Conservation (phyloP, 2,329 filamentous ascomycete species). For the Emericellopsis atlantica region DNA sequence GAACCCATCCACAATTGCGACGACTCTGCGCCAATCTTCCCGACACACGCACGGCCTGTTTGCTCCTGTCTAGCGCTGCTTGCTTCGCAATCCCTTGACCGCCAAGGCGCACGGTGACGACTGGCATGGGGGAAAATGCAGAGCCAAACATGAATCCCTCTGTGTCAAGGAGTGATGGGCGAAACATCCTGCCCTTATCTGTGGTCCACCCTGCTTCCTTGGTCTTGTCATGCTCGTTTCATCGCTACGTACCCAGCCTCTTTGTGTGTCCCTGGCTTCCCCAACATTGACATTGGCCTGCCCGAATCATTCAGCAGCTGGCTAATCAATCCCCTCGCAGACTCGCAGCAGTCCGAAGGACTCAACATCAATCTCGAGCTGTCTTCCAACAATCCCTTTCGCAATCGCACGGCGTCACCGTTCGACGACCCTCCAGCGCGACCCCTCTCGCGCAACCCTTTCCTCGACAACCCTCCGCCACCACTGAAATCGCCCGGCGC, state of each 20-base stretch:
- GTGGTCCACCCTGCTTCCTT: slow-evolving; percentile 1
- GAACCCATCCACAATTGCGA: not conserved
- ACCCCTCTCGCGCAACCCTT: slow-evolving; percentile 63
- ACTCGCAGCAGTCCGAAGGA: slow-evolving; percentile 15
- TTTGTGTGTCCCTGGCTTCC: not conserved
- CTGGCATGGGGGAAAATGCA: too few species aligned
- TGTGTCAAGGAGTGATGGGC: too few species aligned
- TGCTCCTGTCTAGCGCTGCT: not conserved
- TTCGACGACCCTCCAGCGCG: slow-evolving; percentile 47
- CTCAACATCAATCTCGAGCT: slow-evolving; percentile 46
- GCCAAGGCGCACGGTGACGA: too few species aligned
- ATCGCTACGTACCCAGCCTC: not conserved
- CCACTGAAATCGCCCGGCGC: slow-evolving; percentile 28
- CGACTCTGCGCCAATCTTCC: too few species aligned
- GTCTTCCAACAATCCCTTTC: slow-evolving; percentile 72
- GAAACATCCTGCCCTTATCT: too few species aligned
- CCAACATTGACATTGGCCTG: slow-evolving; percentile 5
- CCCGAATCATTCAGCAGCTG: slow-evolving; percentile 5
- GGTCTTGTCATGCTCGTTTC: slow-evolving; percentile 4
- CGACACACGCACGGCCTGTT: not conserved
- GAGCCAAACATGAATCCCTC: too few species aligned
- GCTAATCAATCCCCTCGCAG: not conserved
- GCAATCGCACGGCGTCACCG: slow-evolving; percentile 53
- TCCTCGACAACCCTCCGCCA: slow-evolving; percentile 45
- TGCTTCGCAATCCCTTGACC: too few species aligned